Conservation (phyloP, 2,329 filamentous ascomycete species). For the Colletotrichum shisoi region DNA sequence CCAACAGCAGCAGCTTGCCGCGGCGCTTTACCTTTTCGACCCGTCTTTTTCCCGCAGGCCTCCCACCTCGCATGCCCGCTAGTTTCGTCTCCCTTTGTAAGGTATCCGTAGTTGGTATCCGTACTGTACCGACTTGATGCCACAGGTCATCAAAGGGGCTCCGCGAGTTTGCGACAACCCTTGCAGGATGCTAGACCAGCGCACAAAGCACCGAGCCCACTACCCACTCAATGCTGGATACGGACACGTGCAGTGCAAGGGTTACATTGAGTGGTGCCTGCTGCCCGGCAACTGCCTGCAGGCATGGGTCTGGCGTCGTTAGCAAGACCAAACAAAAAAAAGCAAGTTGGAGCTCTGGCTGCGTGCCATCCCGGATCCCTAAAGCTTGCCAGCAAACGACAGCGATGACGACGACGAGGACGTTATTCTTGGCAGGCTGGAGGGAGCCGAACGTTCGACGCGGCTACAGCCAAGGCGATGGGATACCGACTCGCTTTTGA, state of each 20-base stretch:
- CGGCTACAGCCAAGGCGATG: background rate
- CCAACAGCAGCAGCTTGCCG: background rate
- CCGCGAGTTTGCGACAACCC: background rate
- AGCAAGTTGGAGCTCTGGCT: conserved; percentile 10
- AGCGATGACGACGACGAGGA: conserved; percentile 3
- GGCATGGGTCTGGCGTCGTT: conserved; percentile 2
- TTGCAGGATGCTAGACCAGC: background rate
- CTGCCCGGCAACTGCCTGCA: conserved; percentile 4
- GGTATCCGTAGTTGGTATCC: too few species aligned
- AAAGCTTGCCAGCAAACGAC: background rate
- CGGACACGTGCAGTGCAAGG: too few species aligned
- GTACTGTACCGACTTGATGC: background rate
- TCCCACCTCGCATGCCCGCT: conserved; percentile 14
- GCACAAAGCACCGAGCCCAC: background rate
- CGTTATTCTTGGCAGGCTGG: conserved; percentile 9
- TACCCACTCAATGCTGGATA: too few species aligned
- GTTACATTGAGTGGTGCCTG: background rate
- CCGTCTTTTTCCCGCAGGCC: background rate
- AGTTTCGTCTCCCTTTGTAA: background rate
- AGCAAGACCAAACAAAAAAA: conserved; percentile 8
- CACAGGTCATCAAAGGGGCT: background rate
- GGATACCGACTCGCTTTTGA: conserved; percentile 12
- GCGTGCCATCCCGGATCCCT: background rate
- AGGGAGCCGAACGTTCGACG: background rate
- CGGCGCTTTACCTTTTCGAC: background rate